A percentile compares a stretch with the other conserved stretches of the same genome.
These are phyloP conservation scores for Chloromonas sp. DNA, from an alignment of 163 green algal species.

Conservation along the genomic window DNA sequence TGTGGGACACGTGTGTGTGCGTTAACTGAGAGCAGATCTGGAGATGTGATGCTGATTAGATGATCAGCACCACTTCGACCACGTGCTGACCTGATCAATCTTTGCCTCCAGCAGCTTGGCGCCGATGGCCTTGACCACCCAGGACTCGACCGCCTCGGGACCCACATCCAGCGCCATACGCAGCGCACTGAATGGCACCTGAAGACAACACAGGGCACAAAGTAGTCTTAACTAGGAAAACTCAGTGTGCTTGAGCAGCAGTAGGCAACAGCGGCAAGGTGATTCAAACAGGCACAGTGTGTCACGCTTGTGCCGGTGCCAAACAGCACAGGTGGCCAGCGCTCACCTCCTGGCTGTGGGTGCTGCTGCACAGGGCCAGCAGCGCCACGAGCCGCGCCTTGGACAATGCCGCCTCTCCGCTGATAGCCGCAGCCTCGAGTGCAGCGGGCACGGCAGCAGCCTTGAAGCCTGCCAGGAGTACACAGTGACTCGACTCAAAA, in stretches of 20 bases:
- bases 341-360: constrained; percentile 21
- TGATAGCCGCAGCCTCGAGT: constrained; percentile 10
- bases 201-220: no score
- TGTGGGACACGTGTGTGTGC: no score
- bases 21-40: no score
- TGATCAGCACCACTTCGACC: no score
- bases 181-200: not conserved
- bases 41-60: no score
- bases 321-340: not conserved
- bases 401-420: constrained; percentile 10
- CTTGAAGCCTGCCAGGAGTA: constrained; percentile 18
- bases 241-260: no score
- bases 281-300: no score
- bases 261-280: not conserved
- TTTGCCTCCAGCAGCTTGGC: constrained; percentile 47
- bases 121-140: constrained; percentile 47
- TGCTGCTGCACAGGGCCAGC: constrained; percentile 19
- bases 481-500: no score
- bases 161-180: constrained; percentile 37
- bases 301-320: no score
- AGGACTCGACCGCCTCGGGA: constrained; percentile 39
- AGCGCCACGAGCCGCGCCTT: constrained; percentile 37
- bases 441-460: constrained; percentile 24
- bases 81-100: constrained; percentile 34
- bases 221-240: no score